Percentiles rank a stretch among this genome's conserved stretches.
Conservation (phyloP, 108 stramenopile species). For the Pseudonitzschia pungens region DNA sequence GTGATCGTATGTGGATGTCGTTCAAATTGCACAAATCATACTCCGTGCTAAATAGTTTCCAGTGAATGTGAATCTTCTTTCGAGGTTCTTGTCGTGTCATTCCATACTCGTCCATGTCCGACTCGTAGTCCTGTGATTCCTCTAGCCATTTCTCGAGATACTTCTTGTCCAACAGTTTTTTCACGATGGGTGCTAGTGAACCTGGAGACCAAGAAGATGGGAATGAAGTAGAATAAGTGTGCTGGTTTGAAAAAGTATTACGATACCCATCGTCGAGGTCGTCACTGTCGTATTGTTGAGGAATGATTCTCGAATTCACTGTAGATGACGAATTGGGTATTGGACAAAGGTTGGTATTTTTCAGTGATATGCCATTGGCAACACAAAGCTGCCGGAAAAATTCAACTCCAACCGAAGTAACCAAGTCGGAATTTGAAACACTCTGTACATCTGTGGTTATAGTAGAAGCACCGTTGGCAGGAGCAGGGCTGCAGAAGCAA, state of each 20-base stretch:
- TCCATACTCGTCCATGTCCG: slow-evolving; percentile 41
- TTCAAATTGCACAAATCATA: slow-evolving; percentile 79
- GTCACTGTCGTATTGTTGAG: not conserved
- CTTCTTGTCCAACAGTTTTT: slow-evolving; percentile 13
- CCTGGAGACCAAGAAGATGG: slow-evolving; percentile 14
- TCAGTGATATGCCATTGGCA: slow-evolving; percentile 49
- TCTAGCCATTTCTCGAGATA: slow-evolving; percentile 29
- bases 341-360: slow-evolving; percentile 37
- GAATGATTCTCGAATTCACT: not conserved
- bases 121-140: slow-evolving; percentile 27
- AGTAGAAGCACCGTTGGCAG: not conserved
- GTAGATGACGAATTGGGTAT: slow-evolving; percentile 16
- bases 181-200: slow-evolving; percentile 19
- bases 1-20: slow-evolving; percentile 69
- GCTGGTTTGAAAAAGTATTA: slow-evolving; percentile 8
- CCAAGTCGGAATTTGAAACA: slow-evolving; percentile 25
- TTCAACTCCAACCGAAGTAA: slow-evolving; percentile 60
- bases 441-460: no score
- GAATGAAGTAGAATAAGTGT: not conserved
- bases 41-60: slow-evolving; percentile 69
- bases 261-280: slow-evolving; percentile 10
- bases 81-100: slow-evolving; percentile 47
- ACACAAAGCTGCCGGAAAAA: slow-evolving; percentile 71
- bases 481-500: slow-evolving; percentile 59
- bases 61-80: slow-evolving; percentile 64